Conservation (phyloP, 345 rosid species). For the Clarkia xantiana region DNA sequence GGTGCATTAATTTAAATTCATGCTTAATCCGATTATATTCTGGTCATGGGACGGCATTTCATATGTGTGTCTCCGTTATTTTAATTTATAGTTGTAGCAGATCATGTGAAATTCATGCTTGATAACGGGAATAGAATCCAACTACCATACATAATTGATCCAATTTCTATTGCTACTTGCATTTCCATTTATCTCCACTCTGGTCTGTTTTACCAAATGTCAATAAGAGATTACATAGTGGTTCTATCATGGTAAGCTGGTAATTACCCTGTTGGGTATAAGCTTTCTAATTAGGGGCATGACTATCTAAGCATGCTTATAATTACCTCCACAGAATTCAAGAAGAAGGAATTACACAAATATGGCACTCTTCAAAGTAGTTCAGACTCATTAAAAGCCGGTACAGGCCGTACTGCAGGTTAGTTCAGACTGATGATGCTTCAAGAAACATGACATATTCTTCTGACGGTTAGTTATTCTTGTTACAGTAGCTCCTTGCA, state of each 20-base stretch:
- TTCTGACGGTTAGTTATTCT: not conserved
- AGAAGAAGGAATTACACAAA: constrained; percentile 45
- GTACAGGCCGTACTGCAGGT: constrained; percentile 29
- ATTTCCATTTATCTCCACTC: too few relatives aligned
- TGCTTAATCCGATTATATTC: not conserved
- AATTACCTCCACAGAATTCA: constrained; percentile 37
- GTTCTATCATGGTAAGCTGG: too few relatives aligned
- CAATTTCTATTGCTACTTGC: constrained; percentile 14
- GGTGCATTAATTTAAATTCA: not conserved
- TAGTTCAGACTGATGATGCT: constrained; percentile 3
- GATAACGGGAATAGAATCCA: too few relatives aligned
- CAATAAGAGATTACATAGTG: too few relatives aligned
- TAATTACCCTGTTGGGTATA: not conserved
- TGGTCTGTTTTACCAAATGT: too few relatives aligned
- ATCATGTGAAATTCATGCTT: too few relatives aligned
- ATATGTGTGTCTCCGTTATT: too few relatives aligned
- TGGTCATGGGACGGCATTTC: not conserved
- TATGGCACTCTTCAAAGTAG: constrained; percentile 21
- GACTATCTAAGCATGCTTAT: too few relatives aligned
- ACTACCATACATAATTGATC: too few relatives aligned
- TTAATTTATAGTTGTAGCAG: too few relatives aligned
- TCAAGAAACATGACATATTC: not conserved
- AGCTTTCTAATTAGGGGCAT: too few relatives aligned
- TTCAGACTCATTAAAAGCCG: constrained; percentile 21
- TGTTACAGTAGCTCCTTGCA: too few relatives aligned